These are phyloP conservation scores for Ormosia semicastrata DNA, from an alignment of 306 rosid genomes.

Conservation along the genomic window DNA sequence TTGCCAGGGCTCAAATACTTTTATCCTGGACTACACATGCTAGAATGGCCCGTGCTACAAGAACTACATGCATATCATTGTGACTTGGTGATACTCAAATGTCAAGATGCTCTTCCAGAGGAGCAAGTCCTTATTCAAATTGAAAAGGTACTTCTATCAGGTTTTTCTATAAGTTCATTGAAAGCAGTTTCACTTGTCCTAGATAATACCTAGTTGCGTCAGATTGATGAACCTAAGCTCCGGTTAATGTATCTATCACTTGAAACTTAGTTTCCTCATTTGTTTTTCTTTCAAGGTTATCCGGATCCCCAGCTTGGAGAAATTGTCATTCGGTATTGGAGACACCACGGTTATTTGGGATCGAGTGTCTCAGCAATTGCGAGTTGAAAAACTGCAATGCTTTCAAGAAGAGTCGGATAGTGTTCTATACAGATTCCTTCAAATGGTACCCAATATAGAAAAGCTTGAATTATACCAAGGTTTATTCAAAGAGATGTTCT, in stretches of 20 bases:
- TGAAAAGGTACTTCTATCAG: neutral
- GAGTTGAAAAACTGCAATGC: neutral
- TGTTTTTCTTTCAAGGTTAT: neutral
- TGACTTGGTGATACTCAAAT: neutral
- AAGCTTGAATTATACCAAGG: neutral
- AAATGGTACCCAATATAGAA: neutral
- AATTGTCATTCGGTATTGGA: neutral
- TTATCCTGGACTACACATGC: neutral
- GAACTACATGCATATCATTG: neutral
- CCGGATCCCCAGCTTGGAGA: neutral
- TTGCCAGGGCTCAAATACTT: slow-evolving; percentile 2
- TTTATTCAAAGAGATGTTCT: neutral
- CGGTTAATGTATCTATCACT: no score
- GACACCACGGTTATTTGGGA: neutral
- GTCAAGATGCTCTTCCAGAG: neutral
- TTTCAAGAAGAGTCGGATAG: neutral
- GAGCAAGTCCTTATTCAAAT: neutral
- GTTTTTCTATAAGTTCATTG: no score
- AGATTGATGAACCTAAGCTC: no score
- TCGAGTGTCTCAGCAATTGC: neutral
- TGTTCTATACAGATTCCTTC: neutral
- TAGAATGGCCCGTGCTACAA: neutral
- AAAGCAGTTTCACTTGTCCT: no score
- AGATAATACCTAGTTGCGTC: no score
- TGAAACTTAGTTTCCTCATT: neutral